Conservation (phyloP, 2,329 filamentous ascomycete species). For the Uncinocarpus reesii region DNA sequence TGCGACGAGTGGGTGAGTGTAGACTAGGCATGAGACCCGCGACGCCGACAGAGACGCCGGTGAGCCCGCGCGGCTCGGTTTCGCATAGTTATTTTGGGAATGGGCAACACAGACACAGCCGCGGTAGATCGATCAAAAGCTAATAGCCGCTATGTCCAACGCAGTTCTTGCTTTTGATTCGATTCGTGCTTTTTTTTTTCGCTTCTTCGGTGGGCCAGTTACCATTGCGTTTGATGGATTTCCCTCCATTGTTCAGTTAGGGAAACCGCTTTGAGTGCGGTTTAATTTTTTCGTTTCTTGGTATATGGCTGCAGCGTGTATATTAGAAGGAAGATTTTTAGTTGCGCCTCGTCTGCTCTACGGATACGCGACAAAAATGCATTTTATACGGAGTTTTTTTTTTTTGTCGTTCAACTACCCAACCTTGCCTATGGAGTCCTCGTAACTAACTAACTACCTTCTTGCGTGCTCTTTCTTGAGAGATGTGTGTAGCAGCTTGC, state of each 20-base stretch:
- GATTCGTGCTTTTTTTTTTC: neutral
- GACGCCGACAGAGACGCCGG: conserved; percentile 23
- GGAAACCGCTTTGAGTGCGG: neutral
- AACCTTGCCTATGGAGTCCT: too few species aligned
- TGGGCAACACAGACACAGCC: conserved; percentile 24
- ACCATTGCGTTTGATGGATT: neutral
- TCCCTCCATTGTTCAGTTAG: neutral
- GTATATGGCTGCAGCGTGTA: conserved; percentile 11
- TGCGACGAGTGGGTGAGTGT: conserved; percentile 75
- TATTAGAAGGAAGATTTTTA: conserved; percentile 9
- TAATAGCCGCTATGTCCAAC: neutral
- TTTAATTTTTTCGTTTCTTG: conserved; percentile 1
- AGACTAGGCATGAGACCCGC: conserved; percentile 39
- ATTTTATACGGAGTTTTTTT: neutral
- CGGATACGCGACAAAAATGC: neutral
- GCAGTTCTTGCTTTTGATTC: neutral
- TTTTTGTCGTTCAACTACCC: too few species aligned
- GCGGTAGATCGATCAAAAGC: conserved; percentile 16
- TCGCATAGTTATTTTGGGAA: conserved; percentile 24
- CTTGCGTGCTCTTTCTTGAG: too few species aligned
- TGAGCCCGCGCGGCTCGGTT: conserved; percentile 29
- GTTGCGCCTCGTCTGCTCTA: neutral
- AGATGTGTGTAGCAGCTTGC: too few species aligned
- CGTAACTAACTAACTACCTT: too few species aligned
- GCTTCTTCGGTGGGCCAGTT: neutral